Conservation (phyloP, 345 rosid species). For the Euclidium syriacum region DNA sequence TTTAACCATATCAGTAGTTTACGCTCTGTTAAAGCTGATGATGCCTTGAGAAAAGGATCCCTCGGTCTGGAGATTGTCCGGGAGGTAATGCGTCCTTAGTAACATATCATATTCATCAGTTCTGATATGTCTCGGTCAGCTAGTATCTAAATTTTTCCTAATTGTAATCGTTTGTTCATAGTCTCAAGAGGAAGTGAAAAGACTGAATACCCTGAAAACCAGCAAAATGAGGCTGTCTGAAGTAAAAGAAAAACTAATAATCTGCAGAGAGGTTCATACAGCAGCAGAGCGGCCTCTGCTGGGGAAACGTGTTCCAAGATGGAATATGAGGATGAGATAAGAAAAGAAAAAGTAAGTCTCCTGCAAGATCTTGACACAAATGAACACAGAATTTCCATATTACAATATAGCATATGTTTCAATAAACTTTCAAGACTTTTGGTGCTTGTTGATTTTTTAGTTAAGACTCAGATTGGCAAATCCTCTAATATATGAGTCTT, state of each 20-base stretch:
- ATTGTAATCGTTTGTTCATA: conserved; percentile 20
- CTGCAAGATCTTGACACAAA: no score
- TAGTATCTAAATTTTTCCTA: not conserved
- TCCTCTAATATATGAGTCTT: no score
- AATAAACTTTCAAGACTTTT: no score
- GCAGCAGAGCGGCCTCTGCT: no score
- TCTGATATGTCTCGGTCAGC: not conserved
- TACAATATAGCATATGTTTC: no score
- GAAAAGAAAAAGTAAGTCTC: no score
- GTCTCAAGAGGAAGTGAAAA: conserved; percentile 66
- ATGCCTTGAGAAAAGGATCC: conserved; percentile 46
- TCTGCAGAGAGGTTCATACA: conserved; percentile 67
- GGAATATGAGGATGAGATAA: no score
- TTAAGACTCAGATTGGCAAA: no score
- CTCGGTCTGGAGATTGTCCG: conserved; percentile 61
- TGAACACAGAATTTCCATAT: no score
- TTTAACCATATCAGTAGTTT: conserved; percentile 47
- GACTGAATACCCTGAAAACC: conserved; percentile 57
- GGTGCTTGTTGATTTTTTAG: no score
- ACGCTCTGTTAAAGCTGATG: conserved; percentile 43
- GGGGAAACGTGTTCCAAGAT: no score
- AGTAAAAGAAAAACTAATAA: conserved; percentile 77
- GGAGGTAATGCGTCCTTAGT: conserved; percentile 43
- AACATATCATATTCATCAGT: not conserved
- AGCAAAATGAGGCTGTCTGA: conserved; percentile 82